phyloP scores from a whole-genome alignment of 1,284 basidiomycete species.

The Inonotus hispidus region DNA sequence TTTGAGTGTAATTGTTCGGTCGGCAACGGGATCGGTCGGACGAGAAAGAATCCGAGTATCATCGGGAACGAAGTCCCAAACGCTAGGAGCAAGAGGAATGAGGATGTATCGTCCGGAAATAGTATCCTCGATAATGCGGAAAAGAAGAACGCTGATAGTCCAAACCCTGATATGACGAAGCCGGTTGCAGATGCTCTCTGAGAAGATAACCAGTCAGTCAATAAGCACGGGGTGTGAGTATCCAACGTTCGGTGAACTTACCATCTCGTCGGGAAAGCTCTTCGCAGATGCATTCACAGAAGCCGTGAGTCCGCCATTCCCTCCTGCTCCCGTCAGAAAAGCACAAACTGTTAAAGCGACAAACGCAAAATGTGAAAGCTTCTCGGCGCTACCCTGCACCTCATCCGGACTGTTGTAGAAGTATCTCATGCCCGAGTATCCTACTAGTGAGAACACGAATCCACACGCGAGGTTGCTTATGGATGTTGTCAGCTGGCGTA shows the following conservation, averaged over 20 bases:
- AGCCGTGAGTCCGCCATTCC: constrained; percentile 50
- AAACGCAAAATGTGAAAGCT: constrained; percentile 26
- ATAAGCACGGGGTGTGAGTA: neutral
- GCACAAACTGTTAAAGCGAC: constrained; percentile 41
- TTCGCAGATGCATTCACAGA: constrained; percentile 64
- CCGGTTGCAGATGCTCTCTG: constrained; percentile 69
- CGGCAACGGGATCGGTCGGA: constrained; percentile 53
- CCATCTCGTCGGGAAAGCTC: constrained; percentile 49
- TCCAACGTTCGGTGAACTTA: constrained; percentile 27
- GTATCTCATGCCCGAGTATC: constrained; percentile 61
- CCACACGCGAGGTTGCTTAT: constrained; percentile 31
- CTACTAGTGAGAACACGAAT: constrained; percentile 48
- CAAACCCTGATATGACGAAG: constrained; percentile 77
- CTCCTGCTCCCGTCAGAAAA: constrained; percentile 58
- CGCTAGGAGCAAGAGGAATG: constrained; percentile 64
- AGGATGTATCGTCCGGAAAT: constrained; percentile 67
- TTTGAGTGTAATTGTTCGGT: constrained; percentile 12
- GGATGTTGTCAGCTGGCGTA: neutral
- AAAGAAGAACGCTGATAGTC: constrained; percentile 79
- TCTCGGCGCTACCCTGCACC: neutral
- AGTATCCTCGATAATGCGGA: constrained; percentile 58
- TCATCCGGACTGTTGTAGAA: constrained; percentile 43
- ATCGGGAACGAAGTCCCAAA: constrained; percentile 67
- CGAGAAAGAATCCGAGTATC: constrained; percentile 58
- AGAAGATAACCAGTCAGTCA: neutral